Evolutionary conservation across 768 basidiomycete species (phyloP).

Genomic region (Crepidotus variabilis): DNA sequence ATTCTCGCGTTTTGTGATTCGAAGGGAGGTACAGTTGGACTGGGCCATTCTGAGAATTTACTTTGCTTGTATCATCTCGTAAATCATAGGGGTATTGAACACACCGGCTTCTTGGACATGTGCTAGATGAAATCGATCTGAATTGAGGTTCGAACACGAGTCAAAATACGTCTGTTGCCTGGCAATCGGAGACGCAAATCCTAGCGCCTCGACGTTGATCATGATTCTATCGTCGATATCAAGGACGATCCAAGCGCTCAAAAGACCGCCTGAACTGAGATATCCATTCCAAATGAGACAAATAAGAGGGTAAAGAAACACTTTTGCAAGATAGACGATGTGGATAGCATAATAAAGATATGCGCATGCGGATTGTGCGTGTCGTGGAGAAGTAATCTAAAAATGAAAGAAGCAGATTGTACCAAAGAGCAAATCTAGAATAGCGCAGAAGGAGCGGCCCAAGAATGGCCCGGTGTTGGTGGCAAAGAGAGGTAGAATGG

Average conservation of each 20-base stretch:
- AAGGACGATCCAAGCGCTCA: no score
- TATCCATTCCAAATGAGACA: not conserved
- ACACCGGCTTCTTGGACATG: not conserved
- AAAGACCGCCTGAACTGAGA: no score
- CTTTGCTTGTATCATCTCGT: no score
- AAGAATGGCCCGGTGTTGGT: not conserved
- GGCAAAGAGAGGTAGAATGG: not conserved
- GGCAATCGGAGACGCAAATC: not conserved
- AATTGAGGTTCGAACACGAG: not conserved
- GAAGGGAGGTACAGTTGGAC: no score
- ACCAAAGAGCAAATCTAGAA: not conserved
- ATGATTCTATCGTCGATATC: no score
- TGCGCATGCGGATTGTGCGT: slow-evolving; percentile 4
- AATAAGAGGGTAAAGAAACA: not conserved
- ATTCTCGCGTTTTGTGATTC: no score
- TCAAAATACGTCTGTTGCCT: not conserved
- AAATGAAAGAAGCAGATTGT: not conserved
- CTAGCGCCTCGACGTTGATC: no score
- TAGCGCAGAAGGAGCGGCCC: not conserved
- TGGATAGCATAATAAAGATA: not conserved
- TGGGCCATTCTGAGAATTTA: no score
- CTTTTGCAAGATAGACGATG: not conserved
- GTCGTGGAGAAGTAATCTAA: not conserved
- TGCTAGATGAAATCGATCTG: not conserved
- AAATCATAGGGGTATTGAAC: no score